Evolutionary conservation across 441 rosid genomes (phyloP).

Genomic region (Lepidium campestre): DNA sequence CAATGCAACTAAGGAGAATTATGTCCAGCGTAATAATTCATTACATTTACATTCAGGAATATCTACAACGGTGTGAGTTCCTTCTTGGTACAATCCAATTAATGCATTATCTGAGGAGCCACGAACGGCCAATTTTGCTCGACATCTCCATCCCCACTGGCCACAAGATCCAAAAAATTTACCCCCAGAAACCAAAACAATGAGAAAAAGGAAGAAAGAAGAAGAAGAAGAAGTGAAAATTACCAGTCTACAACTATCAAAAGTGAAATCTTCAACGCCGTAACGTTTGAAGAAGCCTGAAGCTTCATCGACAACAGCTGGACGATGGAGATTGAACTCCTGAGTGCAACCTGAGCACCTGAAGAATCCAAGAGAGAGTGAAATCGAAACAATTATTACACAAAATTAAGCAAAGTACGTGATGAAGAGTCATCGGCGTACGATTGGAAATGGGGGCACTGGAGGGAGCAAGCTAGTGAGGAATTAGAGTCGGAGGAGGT

Average conservation of each 20-base stretch:
- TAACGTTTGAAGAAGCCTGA: conserved; percentile 50
- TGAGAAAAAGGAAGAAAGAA: background rate
- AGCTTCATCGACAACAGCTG: conserved; percentile 70
- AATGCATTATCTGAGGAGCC: conserved; percentile 58
- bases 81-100: conserved; percentile 85
- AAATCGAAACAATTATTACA: background rate
- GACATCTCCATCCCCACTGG: conserved; percentile 94
- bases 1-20: background rate
- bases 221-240: background rate
- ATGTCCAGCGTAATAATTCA: background rate
- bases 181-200: background rate
- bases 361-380: background rate
- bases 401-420: background rate
- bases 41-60: conserved; percentile 84
- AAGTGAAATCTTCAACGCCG: conserved; percentile 77
- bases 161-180: conserved; percentile 13
- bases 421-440: conserved; percentile 23
- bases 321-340: conserved; percentile 80
- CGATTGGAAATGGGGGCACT: conserved; percentile 83
- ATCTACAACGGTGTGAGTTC: conserved; percentile 78
- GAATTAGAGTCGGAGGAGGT: conserved; percentile 20
- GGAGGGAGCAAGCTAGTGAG: conserved; percentile 57
- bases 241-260: conserved; percentile 80
- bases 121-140: conserved; percentile 86
- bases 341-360: conserved; percentile 96